Evolutionary conservation across 176 grass and related monocot genomes (phyloP).

Genomic region (Rhynchospora pubera): DNA sequence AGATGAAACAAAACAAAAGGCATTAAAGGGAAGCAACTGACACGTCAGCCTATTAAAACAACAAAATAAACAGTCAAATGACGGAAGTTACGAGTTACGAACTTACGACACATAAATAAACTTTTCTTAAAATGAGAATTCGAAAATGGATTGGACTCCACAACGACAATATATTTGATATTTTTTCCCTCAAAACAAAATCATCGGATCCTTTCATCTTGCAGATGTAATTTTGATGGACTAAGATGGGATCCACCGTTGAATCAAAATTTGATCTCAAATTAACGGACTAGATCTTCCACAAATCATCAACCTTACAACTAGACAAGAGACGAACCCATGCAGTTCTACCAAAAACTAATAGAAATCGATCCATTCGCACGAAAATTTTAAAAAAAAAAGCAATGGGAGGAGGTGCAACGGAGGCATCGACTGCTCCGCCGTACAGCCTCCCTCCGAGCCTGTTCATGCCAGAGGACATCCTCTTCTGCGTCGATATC

Average conservation of each 20-base stretch:
- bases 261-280: not conserved
- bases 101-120: too few species aligned
- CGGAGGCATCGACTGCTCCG: not conserved
- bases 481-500: conserved; percentile 87
- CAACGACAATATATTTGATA: too few species aligned
- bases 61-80: too few species aligned
- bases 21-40: too few species aligned
- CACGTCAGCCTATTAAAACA: too few species aligned
- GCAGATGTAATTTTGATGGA: not conserved
- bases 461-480: conserved; percentile 58
- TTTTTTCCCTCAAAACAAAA: not conserved
- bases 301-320: conserved; percentile 4
- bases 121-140: too few species aligned
- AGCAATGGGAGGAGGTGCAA: not conserved
- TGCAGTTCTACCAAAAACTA: too few species aligned
- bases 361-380: not conserved
- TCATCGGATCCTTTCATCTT: not conserved
- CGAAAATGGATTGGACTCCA: too few species aligned
- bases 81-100: too few species aligned
- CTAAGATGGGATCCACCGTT: not conserved
- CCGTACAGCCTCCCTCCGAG: conserved; percentile 46
- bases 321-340: not conserved
- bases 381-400: not conserved
- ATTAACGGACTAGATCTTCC: not conserved
- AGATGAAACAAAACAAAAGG: too few species aligned